A percentile compares a stretch with the other conserved stretches of the same genome.
Conservation (phyloP, 371 early-diverging fungal species). For the Funneliformis caledonium region DNA sequence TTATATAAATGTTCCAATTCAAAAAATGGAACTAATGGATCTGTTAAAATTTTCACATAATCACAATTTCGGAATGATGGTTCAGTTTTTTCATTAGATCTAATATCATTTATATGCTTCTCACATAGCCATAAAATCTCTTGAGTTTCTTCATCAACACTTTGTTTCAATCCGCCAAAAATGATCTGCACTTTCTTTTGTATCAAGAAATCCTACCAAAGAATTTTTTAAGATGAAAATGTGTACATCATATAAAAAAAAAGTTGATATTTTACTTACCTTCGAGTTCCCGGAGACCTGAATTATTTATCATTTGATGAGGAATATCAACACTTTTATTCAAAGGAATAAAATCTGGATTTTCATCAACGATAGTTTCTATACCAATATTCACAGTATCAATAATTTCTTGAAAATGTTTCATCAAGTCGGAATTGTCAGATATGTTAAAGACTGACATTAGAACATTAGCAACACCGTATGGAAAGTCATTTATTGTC, state of each 20-base stretch:
- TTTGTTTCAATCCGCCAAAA: constrained; percentile 21
- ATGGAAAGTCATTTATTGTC: background rate
- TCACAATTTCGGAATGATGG: no score
- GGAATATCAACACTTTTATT: background rate
- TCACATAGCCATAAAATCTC: constrained; percentile 18
- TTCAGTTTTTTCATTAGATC: background rate
- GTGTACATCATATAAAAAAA: background rate
- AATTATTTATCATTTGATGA: background rate
- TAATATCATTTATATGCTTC: background rate
- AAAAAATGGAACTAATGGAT: background rate
- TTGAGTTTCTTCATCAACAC: constrained; percentile 4
- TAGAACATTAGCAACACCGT: background rate
- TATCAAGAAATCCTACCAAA: constrained; percentile 8
- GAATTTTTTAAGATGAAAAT: background rate
- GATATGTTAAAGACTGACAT: background rate
- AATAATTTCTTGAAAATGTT: constrained; percentile 27
- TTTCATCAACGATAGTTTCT: background rate
- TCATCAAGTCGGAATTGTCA: background rate
- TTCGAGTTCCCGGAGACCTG: background rate
- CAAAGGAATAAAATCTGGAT: constrained; percentile 16
- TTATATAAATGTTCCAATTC: background rate
- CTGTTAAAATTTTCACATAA: background rate
- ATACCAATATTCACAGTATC: background rate
- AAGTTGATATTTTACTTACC: background rate
- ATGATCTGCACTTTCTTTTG: background rate